Evolutionary conservation across 352 stramenopile species (phyloP).

Genomic region (Globisporangium radiosum): DNA sequence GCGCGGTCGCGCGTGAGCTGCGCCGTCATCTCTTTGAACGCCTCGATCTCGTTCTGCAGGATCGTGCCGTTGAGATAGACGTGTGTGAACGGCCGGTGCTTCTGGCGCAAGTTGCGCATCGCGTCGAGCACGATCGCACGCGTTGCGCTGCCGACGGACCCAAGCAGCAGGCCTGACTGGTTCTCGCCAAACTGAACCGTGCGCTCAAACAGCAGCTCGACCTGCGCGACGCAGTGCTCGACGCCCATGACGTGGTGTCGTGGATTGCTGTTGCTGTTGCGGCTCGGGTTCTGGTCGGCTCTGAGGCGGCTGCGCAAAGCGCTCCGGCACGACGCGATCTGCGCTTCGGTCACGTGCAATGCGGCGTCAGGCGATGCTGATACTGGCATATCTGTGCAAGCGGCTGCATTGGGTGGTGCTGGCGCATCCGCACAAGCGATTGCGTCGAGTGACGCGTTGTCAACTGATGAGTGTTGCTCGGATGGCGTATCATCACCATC

Average conservation of each 20-base stretch:
- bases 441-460: no score
- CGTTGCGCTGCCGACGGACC: constrained; percentile 37
- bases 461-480: no score
- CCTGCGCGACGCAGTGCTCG: constrained; percentile 20
- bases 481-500: no score
- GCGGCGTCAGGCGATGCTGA: neutral
- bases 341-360: constrained; percentile 12
- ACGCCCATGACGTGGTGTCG: constrained; percentile 11
- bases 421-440: neutral
- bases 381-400: neutral
- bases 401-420: neutral
- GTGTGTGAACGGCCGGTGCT: constrained; percentile 35
- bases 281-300: constrained; percentile 6
- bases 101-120: constrained; percentile 38
- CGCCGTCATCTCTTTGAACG: constrained; percentile 75
- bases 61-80: constrained; percentile 78
- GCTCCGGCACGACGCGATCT: constrained; percentile 29
- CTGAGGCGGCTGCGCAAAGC: constrained; percentile 37
- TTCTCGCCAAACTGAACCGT: constrained; percentile 69
- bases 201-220: constrained; percentile 61
- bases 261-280: neutral
- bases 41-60: constrained; percentile 78
- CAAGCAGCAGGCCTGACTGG: constrained; percentile 71
- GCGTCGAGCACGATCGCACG: constrained; percentile 45
- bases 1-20: constrained; percentile 48